phyloP scores from a whole-genome alignment of 2,329 filamentous ascomycete species.

The Colletotrichum lupini region DNA sequence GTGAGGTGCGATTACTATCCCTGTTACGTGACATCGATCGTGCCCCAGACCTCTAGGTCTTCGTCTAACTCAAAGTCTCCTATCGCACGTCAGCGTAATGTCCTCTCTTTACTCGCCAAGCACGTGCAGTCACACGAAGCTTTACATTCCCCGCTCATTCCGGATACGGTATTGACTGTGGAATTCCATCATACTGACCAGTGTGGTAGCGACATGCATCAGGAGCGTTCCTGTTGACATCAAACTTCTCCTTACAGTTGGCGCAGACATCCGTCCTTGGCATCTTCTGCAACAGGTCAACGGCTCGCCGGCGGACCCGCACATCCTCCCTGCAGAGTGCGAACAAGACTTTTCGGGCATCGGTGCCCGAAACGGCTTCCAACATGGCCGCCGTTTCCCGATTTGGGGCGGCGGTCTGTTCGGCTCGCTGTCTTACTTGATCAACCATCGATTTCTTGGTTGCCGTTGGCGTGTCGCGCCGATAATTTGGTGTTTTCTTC shows the following conservation, averaged over 20 bases:
- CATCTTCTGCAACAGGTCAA: neutral
- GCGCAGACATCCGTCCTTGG: neutral
- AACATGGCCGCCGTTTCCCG: constrained; percentile 5
- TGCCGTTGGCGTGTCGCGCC: neutral
- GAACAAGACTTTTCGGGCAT: constrained; percentile 1
- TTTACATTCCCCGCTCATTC: neutral
- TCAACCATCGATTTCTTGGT: neutral
- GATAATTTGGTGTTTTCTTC: neutral
- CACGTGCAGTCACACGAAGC: neutral
- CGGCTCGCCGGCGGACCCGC: neutral
- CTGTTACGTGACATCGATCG: too few relatives aligned
- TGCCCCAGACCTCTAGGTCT: neutral
- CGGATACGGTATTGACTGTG: neutral
- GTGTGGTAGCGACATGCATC: neutral
- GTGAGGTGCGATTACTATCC: too few relatives aligned
- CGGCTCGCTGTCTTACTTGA: neutral
- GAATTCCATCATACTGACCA: neutral
- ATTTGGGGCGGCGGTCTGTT: neutral
- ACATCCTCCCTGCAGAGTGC: neutral
- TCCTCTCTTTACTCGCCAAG: neutral
- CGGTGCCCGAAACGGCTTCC: neutral
- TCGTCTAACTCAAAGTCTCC: neutral
- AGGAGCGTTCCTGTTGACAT: neutral
- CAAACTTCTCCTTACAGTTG: neutral
- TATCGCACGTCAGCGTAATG: neutral